These are phyloP conservation scores for Triticum monococcum DNA, from an alignment of 176 grass and related monocot genomes.

Conservation along the genomic window DNA sequence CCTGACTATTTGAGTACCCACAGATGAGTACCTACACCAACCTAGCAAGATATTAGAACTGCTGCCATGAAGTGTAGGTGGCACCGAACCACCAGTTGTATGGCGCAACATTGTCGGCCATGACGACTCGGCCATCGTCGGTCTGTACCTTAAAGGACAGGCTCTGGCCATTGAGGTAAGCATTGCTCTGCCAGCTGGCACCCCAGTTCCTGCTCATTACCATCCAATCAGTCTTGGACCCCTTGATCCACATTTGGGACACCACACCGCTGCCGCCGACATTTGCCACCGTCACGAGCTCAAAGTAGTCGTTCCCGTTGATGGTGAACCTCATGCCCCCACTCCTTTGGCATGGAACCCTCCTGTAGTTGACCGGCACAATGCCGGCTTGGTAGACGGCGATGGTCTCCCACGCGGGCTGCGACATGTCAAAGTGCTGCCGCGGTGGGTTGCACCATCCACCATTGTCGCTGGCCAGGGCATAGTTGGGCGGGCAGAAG, in stretches of 20 bases:
- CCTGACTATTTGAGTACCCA: neutral
- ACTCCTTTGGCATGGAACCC: constrained; percentile 20
- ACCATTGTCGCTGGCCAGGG: constrained; percentile 36
- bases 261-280: constrained; percentile 43
- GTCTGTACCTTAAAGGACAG: constrained; percentile 27
- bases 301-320: neutral
- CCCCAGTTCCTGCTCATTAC: constrained; percentile 74
- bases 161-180: constrained; percentile 38
- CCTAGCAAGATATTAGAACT: neutral
- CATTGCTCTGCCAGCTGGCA: constrained; percentile 61
- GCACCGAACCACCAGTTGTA: constrained; percentile 39
- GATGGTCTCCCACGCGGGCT: constrained; percentile 57
- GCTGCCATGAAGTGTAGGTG: neutral
- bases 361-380: constrained; percentile 28
- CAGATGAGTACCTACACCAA: neutral
- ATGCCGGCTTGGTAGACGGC: constrained; percentile 27
- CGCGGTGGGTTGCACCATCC: constrained; percentile 79
- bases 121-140: constrained; percentile 14
- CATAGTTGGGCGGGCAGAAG: neutral
- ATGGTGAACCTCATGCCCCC: neutral
- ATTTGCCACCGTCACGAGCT: neutral
- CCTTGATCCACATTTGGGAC: constrained; percentile 36
- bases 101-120: constrained; percentile 25
- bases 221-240: constrained; percentile 38
- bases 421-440: constrained; percentile 71